Evolutionary conservation across 768 basidiomycete species (phyloP), one percentile per base, ranked within the genome.

Genomic region (Mycena pura): DNA sequence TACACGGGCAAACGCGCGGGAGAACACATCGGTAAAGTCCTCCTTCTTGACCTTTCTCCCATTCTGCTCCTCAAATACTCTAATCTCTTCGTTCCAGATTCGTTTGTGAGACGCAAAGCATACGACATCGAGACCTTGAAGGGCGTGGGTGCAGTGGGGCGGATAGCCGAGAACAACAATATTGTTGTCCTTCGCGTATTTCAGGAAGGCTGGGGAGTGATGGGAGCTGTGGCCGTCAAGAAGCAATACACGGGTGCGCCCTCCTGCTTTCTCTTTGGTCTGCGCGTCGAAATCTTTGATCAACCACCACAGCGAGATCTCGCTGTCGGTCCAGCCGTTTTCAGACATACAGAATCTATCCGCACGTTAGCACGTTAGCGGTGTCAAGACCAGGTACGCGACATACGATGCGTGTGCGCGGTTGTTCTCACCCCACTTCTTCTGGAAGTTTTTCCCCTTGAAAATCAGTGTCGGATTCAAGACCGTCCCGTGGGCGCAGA

Each of bases 161-260:
- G n/a, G n/a, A n/a, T n/a, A n/a, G n/a, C n/a, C n/a, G n/a, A n/a
- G n/a, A n/a, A n/a, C n/a, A 68, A 60, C 36, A 47, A 84, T 82
- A 52, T 80, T 79, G 66, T 78, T 64, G 43, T 61, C 63, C 5
- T 24, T 9, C 0, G 72, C 69, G 68, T 70, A 80, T 11, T 76
- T 55, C 19, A 84, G 68, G 43, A 82, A 67, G 6, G 68, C 63
- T 10, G 58, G 51, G 0, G 68, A 72, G 63, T 71, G 75, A 59
- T 83, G 82, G 0, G 77, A 82, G 53, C 65, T 72, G 51, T 82
- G 81, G 2, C 82, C 76, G 70, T 82, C 78, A 9, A 81, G 57
- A 27, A 79, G 32, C 3, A 83, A 70, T 19, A 79, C 65, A 9
- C 73, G 39, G 3, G 68, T 60, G 6, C 53, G 11, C 0, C 76